Evolutionary conservation across 805 yeast genomes (phyloP), one percentile per base, ranked within the genome.

Genomic region (Wickerhamomyces pijperi): DNA sequence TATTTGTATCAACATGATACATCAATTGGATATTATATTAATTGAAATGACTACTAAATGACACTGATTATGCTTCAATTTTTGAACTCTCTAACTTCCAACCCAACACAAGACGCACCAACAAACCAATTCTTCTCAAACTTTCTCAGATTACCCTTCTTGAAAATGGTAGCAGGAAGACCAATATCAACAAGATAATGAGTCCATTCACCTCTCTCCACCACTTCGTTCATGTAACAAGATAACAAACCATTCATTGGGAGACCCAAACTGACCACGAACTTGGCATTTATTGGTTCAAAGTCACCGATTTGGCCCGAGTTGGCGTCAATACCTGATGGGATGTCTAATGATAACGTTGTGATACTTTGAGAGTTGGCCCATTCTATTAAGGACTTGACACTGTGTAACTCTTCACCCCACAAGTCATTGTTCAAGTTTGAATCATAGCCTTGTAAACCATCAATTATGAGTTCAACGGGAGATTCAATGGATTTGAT

Each of bases 251-350:
- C 82, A 17, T 73, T 68, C 35, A 82, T 56, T 3, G 94, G 94
- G 45, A 86, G 61, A 2, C 92, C 94, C 49, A 78, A 60, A 28
- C 88, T 78, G 4, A 79, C 70, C 29, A 84, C 68, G 61, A 78
- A 76, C 42, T 68, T 70, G 41, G 82, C 63, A 12, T 63, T 58
- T 9, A 79, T 51, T 5, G 60, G 55, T 12, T 62, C 39, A n/a
- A 54, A 51, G 31, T 55, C 63, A 19, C 53, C 40, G n/a, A 53
- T 49, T 16, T 53, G 39, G 7, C 95, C 97, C 1, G 94, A 74
- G 4, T 92, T 84, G 7, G 87, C 79, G 51, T 84, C 94, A 32
- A 81, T 63, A 4, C 95, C 95, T 1, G 87, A 72, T 4, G 95
- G 88, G 20, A 83, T 72, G 52, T 86, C 95, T 20, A 87, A 54